Evolutionary conservation across 805 yeast genomes (phyloP).

Genomic region (Candida corydali): DNA sequence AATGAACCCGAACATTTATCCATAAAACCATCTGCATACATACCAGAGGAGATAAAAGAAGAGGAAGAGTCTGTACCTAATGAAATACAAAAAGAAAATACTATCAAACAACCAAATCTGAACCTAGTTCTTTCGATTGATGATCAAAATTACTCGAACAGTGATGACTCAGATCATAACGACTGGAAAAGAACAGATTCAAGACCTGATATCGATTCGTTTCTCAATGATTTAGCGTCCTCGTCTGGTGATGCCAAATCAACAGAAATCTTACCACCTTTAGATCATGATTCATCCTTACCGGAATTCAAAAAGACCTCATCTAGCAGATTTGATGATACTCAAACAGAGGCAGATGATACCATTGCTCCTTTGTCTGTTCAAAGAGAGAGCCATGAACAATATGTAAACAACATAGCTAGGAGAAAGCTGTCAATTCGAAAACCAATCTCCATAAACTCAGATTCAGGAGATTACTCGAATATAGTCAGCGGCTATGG

Average conservation of each 20-base stretch:
- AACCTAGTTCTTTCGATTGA: conserved; percentile 36
- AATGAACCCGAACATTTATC: conserved; percentile 29
- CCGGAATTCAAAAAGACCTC: conserved; percentile 25
- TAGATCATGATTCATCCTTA: conserved; percentile 14
- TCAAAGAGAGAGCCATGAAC: conserved; percentile 19
- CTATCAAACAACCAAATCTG: conserved; percentile 3
- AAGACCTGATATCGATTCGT: conserved; percentile 21
- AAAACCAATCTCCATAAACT: conserved; percentile 25
- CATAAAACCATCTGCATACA: conserved; percentile 10
- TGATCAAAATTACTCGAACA: conserved; percentile 7
- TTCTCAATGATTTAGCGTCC: conserved; percentile 32
- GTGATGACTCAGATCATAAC: conserved; percentile 1
- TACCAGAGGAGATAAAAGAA: conserved; percentile 3
- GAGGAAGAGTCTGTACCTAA: neutral
- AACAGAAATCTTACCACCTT: conserved; percentile 15
- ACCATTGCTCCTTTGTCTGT: conserved; percentile 19
- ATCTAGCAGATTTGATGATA: conserved; percentile 10
- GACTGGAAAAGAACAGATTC: conserved; percentile 12
- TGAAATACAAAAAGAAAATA: neutral
- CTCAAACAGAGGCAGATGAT: conserved; percentile 11
- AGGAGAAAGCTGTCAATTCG: conserved; percentile 31
- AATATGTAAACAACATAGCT: conserved; percentile 18
- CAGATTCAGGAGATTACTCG: conserved; percentile 10
- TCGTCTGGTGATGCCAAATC: neutral
- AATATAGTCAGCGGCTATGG: conserved; percentile 5